Evolutionary conservation across 768 basidiomycete species (phyloP).

Genomic region (Lactarius sp.): DNA sequence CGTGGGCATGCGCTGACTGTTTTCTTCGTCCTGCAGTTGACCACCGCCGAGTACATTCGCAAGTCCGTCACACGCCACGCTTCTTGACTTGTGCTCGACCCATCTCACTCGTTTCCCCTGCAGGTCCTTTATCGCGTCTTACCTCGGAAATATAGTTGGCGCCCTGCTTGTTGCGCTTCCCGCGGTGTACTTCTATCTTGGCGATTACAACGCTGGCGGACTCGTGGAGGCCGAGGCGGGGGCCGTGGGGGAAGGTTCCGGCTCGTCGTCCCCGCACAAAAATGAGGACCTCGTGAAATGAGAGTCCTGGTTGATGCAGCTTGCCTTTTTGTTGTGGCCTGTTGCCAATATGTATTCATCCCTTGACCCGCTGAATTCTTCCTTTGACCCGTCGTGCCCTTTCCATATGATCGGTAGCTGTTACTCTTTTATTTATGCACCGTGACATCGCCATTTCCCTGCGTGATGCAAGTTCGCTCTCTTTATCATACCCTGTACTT

Average conservation of each 20-base stretch:
- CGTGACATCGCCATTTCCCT: no score
- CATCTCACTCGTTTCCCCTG: neutral
- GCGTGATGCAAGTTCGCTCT: no score
- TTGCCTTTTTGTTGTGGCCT: neutral
- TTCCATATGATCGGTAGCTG: no score
- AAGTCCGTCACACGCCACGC: conserved; percentile 42
- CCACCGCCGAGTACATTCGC: conserved; percentile 53
- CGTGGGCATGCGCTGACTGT: neutral
- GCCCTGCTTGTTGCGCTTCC: conserved; percentile 61
- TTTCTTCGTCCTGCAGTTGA: conserved; percentile 36
- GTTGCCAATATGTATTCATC: no score
- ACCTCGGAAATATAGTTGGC: conserved; percentile 63
- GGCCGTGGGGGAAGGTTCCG: neutral
- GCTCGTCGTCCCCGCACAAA: neutral
- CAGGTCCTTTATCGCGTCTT: conserved; percentile 60
- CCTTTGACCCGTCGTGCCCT: neutral
- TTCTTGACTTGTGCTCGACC: neutral
- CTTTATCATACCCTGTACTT: neutral
- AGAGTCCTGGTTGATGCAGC: neutral
- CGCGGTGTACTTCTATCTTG: conserved; percentile 57
- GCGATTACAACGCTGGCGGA: conserved; percentile 36
- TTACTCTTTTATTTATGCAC: no score
- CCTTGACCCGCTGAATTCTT: neutral
- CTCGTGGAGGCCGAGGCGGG: conserved; percentile 18
- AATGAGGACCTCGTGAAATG: neutral